Conservation (phyloP, 1,284 basidiomycete species). For the Filobasidium uniguttulatum region DNA sequence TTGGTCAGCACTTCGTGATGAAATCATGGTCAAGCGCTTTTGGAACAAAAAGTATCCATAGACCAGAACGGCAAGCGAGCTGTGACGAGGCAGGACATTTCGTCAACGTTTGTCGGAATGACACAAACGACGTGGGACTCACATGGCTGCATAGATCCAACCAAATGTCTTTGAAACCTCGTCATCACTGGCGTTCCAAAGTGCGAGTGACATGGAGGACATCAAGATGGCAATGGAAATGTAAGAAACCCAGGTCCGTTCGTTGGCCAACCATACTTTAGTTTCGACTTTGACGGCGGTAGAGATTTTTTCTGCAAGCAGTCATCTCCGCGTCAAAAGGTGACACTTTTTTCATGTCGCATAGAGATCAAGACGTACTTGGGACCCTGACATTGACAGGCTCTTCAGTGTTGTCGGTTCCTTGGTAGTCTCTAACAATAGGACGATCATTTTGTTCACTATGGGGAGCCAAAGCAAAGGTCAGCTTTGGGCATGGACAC, state of each 20-base stretch:
- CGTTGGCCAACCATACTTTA: constrained; percentile 93
- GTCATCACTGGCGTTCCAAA: constrained; percentile 47
- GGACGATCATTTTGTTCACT: neutral
- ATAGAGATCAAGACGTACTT: constrained; percentile 4
- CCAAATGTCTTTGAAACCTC: constrained; percentile 63
- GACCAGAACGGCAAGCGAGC: constrained; percentile 38
- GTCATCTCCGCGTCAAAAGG: neutral
- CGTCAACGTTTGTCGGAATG: too few relatives aligned
- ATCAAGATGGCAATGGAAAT: constrained; percentile 72
- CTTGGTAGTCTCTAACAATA: constrained; percentile 28
- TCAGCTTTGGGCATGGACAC: neutral
- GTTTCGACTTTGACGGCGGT: constrained; percentile 86
- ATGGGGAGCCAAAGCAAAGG: too few relatives aligned
- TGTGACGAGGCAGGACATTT: constrained; percentile 16
- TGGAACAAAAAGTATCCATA: constrained; percentile 85
- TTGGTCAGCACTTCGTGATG: constrained; percentile 73
- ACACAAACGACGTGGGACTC: constrained; percentile 15
- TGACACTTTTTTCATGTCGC: neutral
- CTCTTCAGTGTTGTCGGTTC: constrained; percentile 34
- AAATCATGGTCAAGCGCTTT: constrained; percentile 78
- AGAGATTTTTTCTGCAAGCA: constrained; percentile 55
- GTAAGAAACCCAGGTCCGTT: constrained; percentile 91
- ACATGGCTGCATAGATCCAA: constrained; percentile 66
- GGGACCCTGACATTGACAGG: constrained; percentile 22
- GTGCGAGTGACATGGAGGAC: constrained; percentile 72